Percentiles rank a stretch among this genome's conserved stretches.
These are phyloP conservation scores for Xylariomycetidae sp. DNA, from an alignment of 2,329 filamentous ascomycete species.

Conservation along the genomic window DNA sequence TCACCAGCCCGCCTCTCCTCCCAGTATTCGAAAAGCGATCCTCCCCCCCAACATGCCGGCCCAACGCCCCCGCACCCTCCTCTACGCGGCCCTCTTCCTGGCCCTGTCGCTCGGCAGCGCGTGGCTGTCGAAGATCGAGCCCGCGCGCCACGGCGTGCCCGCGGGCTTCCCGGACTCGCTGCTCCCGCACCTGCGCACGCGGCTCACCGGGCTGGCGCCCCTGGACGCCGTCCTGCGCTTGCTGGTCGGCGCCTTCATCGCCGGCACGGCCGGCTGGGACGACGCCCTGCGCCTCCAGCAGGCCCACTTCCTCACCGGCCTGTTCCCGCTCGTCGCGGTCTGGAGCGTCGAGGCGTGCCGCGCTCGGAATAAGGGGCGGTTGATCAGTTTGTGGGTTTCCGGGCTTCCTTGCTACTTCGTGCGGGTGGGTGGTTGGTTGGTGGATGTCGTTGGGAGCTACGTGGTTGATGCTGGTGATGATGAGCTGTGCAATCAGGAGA, in stretches of 20 bases:
- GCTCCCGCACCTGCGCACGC: slow-evolving; percentile 3
- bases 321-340: slow-evolving; percentile 19
- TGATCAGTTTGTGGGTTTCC: slow-evolving; percentile 20
- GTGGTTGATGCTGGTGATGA: too few relatives aligned
- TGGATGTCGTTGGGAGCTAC: too few relatives aligned
- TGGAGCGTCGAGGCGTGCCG: slow-evolving; percentile 22
- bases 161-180: slow-evolving; percentile 13
- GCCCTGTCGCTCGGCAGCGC: slow-evolving; percentile 7
- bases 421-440: too few relatives aligned
- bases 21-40: too few relatives aligned
- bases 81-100: slow-evolving; percentile 14
- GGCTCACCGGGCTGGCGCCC: slow-evolving; percentile 12
- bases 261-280: slow-evolving; percentile 20
- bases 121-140: slow-evolving; percentile 21
- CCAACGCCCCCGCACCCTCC: slow-evolving; percentile 11
- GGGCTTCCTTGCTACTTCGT: too few relatives aligned
- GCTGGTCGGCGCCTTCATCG: slow-evolving; percentile 19
- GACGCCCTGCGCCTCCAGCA: slow-evolving; percentile 19
- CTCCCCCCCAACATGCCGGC: not conserved
- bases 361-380: slow-evolving; percentile 12
- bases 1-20: too few relatives aligned
- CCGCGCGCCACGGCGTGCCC: slow-evolving; percentile 15
- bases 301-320: slow-evolving; percentile 21
- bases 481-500: not conserved
- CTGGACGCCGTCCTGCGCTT: slow-evolving; percentile 12